Percentiles rank a stretch among this genome's conserved stretches.
These are phyloP conservation scores for Aspergillus spinulosporus DNA, from an alignment of 2,329 filamentous ascomycete species.

Conservation along the genomic window DNA sequence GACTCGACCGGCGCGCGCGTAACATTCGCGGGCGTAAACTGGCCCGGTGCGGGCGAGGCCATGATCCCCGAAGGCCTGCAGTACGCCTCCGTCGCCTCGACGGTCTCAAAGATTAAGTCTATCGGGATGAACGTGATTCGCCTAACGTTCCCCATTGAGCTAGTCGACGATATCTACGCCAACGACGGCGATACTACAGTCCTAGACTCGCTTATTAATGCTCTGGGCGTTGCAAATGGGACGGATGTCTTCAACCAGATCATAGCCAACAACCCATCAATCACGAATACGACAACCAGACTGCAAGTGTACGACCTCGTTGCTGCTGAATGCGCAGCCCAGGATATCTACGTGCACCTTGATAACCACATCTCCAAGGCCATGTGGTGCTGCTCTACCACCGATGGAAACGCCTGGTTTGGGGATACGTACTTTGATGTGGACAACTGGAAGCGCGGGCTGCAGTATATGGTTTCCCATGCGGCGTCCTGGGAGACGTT, in stretches of 20 bases:
- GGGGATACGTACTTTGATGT: slow-evolving; percentile 61
- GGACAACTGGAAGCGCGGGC: slow-evolving; percentile 61
- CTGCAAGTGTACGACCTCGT: slow-evolving; percentile 60
- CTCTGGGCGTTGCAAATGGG: slow-evolving; percentile 42
- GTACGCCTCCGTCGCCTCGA: slow-evolving; percentile 30
- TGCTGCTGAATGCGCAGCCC: slow-evolving; percentile 57
- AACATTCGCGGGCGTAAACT: slow-evolving; percentile 35
- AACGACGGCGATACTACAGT: slow-evolving; percentile 41
- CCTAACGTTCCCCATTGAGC: slow-evolving; percentile 46
- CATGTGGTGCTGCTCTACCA: slow-evolving; percentile 58
- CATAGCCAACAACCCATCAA: slow-evolving; percentile 36
- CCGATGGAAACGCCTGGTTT: slow-evolving; percentile 62
- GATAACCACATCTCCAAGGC: slow-evolving; percentile 63
- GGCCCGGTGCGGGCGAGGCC: slow-evolving; percentile 34
- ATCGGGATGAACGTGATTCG: slow-evolving; percentile 36
- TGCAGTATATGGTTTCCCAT: slow-evolving; percentile 61
- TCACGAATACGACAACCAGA: slow-evolving; percentile 41
- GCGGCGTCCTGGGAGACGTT: slow-evolving; percentile 28
- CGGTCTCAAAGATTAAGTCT: slow-evolving; percentile 30
- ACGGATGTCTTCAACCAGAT: slow-evolving; percentile 43
- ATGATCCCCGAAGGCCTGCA: slow-evolving; percentile 38
- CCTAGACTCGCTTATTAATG: slow-evolving; percentile 42
- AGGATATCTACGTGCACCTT: slow-evolving; percentile 59
- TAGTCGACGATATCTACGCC: slow-evolving; percentile 46
- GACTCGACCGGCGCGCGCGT: slow-evolving; percentile 31